Evolutionary conservation across 345 rosid genomes (phyloP), one percentile per base, ranked within the genome.

Genomic region (Hibiscus tridactylites): DNA sequence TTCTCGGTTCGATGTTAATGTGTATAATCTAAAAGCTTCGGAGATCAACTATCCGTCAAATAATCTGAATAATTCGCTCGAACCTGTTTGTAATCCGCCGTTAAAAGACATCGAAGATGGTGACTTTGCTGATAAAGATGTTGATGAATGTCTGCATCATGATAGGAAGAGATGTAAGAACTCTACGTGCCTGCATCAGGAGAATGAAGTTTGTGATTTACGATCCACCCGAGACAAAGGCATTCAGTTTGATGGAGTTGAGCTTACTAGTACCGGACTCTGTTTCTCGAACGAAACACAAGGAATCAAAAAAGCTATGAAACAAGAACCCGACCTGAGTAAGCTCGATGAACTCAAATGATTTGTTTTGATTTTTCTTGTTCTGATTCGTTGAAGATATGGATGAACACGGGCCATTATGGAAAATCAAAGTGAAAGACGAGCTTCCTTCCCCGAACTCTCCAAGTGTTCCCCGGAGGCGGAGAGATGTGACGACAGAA

Each of bases 401-500:
- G 61, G 57, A 33, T 9, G 69, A 57, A 39, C 24, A 49, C 10
- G 73, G 71, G 33, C 37, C 44, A 10, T 44, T n/a, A 33, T 70
- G 19, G 49, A 54, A 46, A 63, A 44, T 57, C 26, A 52, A 66
- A 33, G 70, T 46, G 60, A 70, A 58, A n/a, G 69, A 4, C 28
- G 72, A 68, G 46, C 28, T 71, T 7, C 54, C 61, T 29, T 1
- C n/a, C 1, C 16, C 6, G 15, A 61, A 64, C 19, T 37, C 74
- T 61, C 65, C 68, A 7, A 59, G 65, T n/a, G 61, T 33, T 24
- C 19, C 72, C 2, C 73, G 78, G 70, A 77, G 74, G 61, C 21
- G 74, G 81, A 80, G 85, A 79, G 56, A 56, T 16, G 80, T 71
- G 24, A 80, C 81, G n/a, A 6, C 46, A 0, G 84, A 82, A 77